phyloP scores from a whole-genome alignment of 805 yeast species.

The Wickerhamiella cacticola region DNA sequence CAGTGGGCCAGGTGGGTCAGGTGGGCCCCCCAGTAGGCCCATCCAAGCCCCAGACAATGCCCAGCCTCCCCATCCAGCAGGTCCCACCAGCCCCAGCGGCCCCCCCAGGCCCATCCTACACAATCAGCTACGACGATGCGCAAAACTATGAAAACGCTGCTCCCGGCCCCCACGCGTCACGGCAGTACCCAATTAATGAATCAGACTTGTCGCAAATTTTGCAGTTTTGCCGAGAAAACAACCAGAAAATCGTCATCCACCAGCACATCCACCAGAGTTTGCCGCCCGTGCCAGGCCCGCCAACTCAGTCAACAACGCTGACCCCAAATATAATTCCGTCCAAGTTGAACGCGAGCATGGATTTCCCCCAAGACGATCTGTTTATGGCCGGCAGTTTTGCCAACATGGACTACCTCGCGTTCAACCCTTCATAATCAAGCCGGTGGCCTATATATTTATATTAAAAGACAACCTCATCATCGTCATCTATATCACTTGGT shows the following conservation, averaged over 20 bases:
- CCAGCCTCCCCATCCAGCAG: not conserved
- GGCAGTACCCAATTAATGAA: slow-evolving; percentile 22
- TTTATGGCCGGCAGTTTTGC: slow-evolving; percentile 10
- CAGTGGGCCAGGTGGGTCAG: too few species aligned
- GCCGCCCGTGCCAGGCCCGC: not conserved
- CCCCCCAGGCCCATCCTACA: slow-evolving; percentile 11
- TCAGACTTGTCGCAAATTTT: slow-evolving; percentile 23
- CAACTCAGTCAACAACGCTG: not conserved
- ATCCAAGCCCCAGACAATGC: too few species aligned
- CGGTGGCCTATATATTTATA: not conserved
- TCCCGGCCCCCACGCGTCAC: not conserved
- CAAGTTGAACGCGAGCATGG: not conserved
- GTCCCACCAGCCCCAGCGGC: slow-evolving; percentile 12
- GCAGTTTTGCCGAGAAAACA: slow-evolving; percentile 20
- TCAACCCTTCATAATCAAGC: slow-evolving; percentile 18
- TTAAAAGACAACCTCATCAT: not conserved
- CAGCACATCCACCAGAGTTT: slow-evolving; percentile 52
- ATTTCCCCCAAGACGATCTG: slow-evolving; percentile 5
- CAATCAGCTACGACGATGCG: slow-evolving; percentile 17
- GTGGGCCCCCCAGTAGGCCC: too few species aligned
- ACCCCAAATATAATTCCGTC: not conserved
- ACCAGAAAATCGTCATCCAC: slow-evolving; percentile 47
- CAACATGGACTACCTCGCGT: slow-evolving; percentile 18
- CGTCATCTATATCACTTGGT: not conserved
- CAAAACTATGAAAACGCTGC: not conserved